phyloP scores from a whole-genome alignment of 192 early-diverging fungal genomes.

The Funneliformis geosporum region DNA sequence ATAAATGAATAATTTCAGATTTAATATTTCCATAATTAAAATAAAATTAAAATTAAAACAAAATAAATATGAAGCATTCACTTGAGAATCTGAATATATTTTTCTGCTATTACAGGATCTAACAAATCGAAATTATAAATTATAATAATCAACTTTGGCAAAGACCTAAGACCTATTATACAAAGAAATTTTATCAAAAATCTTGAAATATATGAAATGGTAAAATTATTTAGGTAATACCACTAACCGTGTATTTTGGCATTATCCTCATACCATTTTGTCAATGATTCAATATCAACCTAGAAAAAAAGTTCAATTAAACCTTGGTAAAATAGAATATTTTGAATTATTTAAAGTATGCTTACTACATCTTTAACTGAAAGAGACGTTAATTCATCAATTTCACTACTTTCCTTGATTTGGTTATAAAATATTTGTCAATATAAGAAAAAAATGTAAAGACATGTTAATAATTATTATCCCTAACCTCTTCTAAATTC shows the following conservation, averaged over 20 bases:
- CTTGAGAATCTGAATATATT: constrained; percentile 74
- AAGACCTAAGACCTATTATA: background rate
- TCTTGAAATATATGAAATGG: background rate
- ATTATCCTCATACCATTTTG: background rate
- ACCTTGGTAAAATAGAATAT: background rate
- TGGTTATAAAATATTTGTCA: background rate
- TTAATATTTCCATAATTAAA: background rate
- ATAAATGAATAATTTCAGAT: constrained; percentile 20
- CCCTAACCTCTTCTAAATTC: background rate
- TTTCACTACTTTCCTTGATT: background rate
- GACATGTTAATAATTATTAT: background rate
- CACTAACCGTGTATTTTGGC: background rate
- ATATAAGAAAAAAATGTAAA: too few relatives aligned
- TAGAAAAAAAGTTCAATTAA: background rate
- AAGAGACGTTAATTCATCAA: background rate
- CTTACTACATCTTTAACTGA: constrained; percentile 7
- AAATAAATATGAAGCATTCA: constrained; percentile 25
- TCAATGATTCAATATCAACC: background rate
- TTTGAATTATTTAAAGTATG: background rate
- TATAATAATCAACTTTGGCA: constrained; percentile 65
- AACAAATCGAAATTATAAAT: constrained; percentile 91
- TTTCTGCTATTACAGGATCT: constrained; percentile 65
- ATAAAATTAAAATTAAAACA: background rate
- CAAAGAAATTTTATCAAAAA: background rate
- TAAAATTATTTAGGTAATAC: background rate